Evolutionary conservation across 108 stramenopile species (phyloP), one percentile per base, ranked within the genome.

Genomic region (Nitzschia palea): DNA sequence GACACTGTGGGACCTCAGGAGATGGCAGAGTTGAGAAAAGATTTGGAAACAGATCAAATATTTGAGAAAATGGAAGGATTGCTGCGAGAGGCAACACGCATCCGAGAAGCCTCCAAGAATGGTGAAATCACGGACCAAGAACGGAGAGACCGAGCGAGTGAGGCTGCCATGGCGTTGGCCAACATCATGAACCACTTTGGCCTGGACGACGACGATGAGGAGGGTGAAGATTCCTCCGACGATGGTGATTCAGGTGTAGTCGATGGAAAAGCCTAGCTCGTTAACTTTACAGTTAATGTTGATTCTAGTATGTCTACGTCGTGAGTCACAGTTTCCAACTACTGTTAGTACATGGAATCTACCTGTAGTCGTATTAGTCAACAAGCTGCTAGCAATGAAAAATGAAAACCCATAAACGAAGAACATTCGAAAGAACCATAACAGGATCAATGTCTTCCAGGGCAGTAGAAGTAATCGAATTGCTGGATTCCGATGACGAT

Each of bases 91-190:
- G 92, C 89, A 32, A 73, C 71, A 30, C 53, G 62, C 32, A 87
- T 90, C 44, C 84, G 89, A 48, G 87, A 86, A 42, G 74, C 80
- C 18, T 90, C 89, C 17, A 70, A 75, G 57, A 65, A 33, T 59
- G 82, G 88, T 48, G 45, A 55, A 15, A 53, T 90, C 44, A 59
- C 90, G 9, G 93, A 91, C 54, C 84, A 89, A 18, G 88, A 91
- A 65, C 78, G 93, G 54, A 62, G 93, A 48, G 65, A 79, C 26
- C 59, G 76, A 35, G 93, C 93, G 9, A 85, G 82, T n/a, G 79
- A 86, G 65, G 85, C 88, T 29, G 93, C 93, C n/a, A 58, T 86
- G 74, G 44, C 78, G 5, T 56, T 94, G 56, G 84, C 90, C 73
- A 86, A 82, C 52, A 44, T 94, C 36, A 84, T 94, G 81, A 80